Conservation (phyloP, 805 yeast genomes). For the Candida odintsovae region DNA sequence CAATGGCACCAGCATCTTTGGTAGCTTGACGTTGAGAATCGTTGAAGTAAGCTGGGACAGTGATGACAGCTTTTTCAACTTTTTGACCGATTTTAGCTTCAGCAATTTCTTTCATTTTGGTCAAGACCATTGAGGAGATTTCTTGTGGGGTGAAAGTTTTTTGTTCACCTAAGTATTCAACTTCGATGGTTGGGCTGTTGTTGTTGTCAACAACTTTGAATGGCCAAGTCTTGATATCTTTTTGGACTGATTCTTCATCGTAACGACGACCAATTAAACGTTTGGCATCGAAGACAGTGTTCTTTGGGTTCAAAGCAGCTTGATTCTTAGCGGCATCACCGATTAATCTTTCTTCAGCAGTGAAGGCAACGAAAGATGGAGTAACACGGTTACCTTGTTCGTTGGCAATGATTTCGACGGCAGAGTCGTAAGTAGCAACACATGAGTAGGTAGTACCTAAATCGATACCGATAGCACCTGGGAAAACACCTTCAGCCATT, state of each 20-base stretch:
- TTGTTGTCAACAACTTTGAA: conserved; percentile 61
- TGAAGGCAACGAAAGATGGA: conserved; percentile 78
- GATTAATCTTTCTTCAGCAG: conserved; percentile 70
- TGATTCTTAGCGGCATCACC: conserved; percentile 84
- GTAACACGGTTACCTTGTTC: conserved; percentile 86
- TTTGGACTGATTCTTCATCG: conserved; percentile 72
- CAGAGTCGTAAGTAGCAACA: conserved; percentile 74
- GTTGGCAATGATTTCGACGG: conserved; percentile 75
- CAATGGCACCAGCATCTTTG: conserved; percentile 77
- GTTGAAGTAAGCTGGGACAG: conserved; percentile 78
- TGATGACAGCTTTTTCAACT: conserved; percentile 70
- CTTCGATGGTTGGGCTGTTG: conserved; percentile 66
- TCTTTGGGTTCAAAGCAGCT: conserved; percentile 73
- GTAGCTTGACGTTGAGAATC: conserved; percentile 80
- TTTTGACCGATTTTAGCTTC: conserved; percentile 68
- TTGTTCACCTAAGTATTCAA: conserved; percentile 62
- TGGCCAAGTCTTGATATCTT: conserved; percentile 90
- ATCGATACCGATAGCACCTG: conserved; percentile 99
- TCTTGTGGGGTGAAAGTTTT: conserved; percentile 71
- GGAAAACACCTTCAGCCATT: conserved; percentile 98
- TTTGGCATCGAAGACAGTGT: conserved; percentile 80
- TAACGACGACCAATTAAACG: conserved; percentile 78
- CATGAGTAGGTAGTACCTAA: conserved; percentile 84
- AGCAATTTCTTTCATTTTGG: conserved; percentile 79
- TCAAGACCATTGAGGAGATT: conserved; percentile 70